Evolutionary conservation across 2,329 filamentous ascomycete species (phyloP), one percentile per base, ranked within the genome.

Genomic region (Cytospora piceae): DNA sequence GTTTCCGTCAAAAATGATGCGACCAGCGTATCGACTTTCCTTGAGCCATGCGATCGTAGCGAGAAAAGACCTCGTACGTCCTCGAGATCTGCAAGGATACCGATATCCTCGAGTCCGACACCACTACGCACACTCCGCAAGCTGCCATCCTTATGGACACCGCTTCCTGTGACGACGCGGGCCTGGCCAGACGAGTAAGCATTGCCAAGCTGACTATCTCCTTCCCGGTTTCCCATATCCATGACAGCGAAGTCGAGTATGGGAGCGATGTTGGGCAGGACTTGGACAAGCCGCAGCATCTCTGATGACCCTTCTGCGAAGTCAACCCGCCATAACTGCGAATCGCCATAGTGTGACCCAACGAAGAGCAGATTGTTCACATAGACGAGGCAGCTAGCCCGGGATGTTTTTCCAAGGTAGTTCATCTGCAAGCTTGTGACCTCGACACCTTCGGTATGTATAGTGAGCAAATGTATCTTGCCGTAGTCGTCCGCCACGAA

Each of bases 131-230:
- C 92, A 74, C 93, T 97, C 67, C 95, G 85, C 61, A 99, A 79
- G 64, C 91, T 94, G 22, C 95, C 95, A 72, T 97, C 93, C 69
- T 91, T 89, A 74, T 92, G 95, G 0, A 92, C 93, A 32, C 95
- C 95, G 63, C 94, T 97, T 0, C 93, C 94, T 2, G 94, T 94
- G 14, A 99, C 93, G 67, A 99, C 91, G 49, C 94, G 87, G 55
- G 95, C 94, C 77, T 99, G 94, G 0, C 95, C 95, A 0, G 94
- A 97, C 0, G 94, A 96, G 73, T 97, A 99, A 68, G 95, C 92
- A 72, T 95, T 96, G 3, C 90, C 90, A 22, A 82, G 77, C 65
- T 92, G 89, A 11, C 84, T 87, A 69, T 95, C 90, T 27, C 90
- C 90, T 67, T 92, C 89, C 64, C 92, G 85, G 71, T 93, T 94